Conservation (phyloP, 2,329 filamentous ascomycete species). For the Daldinia sp. region DNA sequence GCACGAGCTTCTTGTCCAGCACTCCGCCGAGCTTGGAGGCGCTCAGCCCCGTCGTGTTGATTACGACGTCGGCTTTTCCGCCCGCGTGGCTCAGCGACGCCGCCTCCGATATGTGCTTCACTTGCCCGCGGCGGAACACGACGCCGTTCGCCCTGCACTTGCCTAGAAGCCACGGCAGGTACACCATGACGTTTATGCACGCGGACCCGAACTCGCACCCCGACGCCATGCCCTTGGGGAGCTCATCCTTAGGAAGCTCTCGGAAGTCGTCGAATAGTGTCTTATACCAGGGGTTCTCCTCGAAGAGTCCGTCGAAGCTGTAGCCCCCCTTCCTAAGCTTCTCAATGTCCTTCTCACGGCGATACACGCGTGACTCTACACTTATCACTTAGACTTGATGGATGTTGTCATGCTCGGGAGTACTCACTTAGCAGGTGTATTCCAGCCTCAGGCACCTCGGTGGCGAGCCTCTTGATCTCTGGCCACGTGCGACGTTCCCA, state of each 20-base stretch:
- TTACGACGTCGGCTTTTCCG: conserved; percentile 71
- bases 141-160: conserved; percentile 82
- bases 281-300: conserved; percentile 78
- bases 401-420: background rate
- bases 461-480: conserved; percentile 49
- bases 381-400: conserved; percentile 1
- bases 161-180: conserved; percentile 86
- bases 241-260: conserved; percentile 66
- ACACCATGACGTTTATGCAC: conserved; percentile 91
- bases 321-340: conserved; percentile 51
- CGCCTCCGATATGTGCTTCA: conserved; percentile 81
- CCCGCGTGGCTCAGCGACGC: conserved; percentile 68
- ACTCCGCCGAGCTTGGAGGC: conserved; percentile 85
- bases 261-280: conserved; percentile 78
- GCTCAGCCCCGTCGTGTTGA: conserved; percentile 88
- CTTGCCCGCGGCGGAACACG: conserved; percentile 70
- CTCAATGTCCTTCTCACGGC: conserved; percentile 72
- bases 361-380: conserved; percentile 62
- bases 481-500: conserved; percentile 51
- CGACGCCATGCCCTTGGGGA: conserved; percentile 75
- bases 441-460: conserved; percentile 53
- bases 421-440: conserved; percentile 51
- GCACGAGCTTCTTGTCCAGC: conserved; percentile 77
- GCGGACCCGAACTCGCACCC: conserved; percentile 84
- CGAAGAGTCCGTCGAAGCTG: conserved; percentile 76